These are phyloP conservation scores for Escovopsis sp. DNA, from an alignment of 2,329 filamentous ascomycete species.

Conservation along the genomic window DNA sequence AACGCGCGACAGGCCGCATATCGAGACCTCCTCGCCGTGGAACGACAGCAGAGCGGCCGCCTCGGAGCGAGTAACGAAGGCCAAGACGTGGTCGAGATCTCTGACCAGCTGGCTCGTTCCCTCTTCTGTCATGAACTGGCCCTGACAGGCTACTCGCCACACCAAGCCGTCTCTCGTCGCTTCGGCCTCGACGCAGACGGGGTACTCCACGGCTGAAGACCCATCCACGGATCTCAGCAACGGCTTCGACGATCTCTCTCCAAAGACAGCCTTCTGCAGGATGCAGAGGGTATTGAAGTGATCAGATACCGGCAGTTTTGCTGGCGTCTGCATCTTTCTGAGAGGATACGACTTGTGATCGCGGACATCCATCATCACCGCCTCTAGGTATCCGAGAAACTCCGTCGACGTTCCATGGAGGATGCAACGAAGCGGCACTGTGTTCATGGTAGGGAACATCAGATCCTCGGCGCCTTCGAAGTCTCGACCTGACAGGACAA, in stretches of 20 bases:
- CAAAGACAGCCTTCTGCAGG: conserved; percentile 26
- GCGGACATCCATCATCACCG: conserved; percentile 49
- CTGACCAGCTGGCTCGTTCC: conserved; percentile 38
- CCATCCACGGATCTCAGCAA: conserved; percentile 51
- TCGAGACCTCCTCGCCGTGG: conserved; percentile 33
- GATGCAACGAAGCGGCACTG: conserved; percentile 58
- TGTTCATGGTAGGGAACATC: conserved; percentile 88
- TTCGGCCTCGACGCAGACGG: conserved; percentile 72
- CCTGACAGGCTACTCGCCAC: conserved; percentile 62
- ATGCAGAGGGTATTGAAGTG: conserved; percentile 45
- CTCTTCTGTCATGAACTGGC: conserved; percentile 30
- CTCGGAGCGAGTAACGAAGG: conserved; percentile 35
- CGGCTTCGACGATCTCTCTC: not conserved
- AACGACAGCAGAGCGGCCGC: conserved; percentile 40
- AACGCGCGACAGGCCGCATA: conserved; percentile 45
- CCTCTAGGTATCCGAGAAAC: conserved; percentile 61
- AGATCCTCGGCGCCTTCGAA: conserved; percentile 50
- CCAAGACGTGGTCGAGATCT: conserved; percentile 44
- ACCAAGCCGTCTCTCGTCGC: conserved; percentile 36
- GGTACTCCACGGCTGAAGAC: conserved; percentile 60
- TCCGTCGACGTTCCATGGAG: conserved; percentile 51
- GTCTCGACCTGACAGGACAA: conserved; percentile 75
- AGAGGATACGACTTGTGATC: conserved; percentile 67
- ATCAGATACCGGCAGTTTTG: conserved; percentile 18
- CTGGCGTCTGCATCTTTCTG: conserved; percentile 44